A percentile compares a stretch with the other conserved stretches of the same genome.
phyloP scores from a whole-genome alignment of 2,329 filamentous ascomycete genomes.

The Alternaria sp. region DNA sequence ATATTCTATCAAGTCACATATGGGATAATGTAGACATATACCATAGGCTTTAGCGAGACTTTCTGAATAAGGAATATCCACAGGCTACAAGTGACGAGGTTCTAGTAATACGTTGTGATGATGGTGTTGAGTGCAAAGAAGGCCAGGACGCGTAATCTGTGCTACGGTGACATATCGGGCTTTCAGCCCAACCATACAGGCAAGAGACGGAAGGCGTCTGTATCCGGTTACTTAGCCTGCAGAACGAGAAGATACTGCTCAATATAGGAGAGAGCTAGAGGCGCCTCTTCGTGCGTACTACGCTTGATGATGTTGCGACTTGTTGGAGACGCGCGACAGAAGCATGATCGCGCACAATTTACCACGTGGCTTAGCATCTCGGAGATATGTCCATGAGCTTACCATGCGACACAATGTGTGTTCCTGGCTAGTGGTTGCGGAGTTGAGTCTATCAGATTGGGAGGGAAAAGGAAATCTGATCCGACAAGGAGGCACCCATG shows the following conservation, averaged over 20 bases:
- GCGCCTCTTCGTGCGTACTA: neutral
- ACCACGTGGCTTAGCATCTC: neutral
- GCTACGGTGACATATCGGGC: neutral
- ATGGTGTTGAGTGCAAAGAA: neutral
- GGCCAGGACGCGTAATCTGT: neutral
- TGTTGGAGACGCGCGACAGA: neutral
- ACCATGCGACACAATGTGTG: neutral
- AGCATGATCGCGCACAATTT: neutral
- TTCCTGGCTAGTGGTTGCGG: neutral
- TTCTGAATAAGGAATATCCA: neutral
- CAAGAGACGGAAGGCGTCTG: neutral
- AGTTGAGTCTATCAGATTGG: neutral
- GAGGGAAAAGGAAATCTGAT: neutral
- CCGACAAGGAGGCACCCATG: neutral
- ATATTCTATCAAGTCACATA: neutral
- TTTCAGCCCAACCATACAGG: neutral
- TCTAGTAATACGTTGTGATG: neutral
- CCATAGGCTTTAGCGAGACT: neutral
- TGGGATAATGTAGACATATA: neutral
- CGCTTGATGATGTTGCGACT: neutral
- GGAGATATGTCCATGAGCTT: neutral
- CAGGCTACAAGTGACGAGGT: neutral
- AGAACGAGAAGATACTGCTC: neutral
- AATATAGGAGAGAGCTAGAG: neutral
- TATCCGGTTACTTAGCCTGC: neutral